Percentiles rank a stretch among this genome's conserved stretches.
These are phyloP conservation scores for Salix koriyanagi DNA, from an alignment of 345 rosid species.

Conservation along the genomic window DNA sequence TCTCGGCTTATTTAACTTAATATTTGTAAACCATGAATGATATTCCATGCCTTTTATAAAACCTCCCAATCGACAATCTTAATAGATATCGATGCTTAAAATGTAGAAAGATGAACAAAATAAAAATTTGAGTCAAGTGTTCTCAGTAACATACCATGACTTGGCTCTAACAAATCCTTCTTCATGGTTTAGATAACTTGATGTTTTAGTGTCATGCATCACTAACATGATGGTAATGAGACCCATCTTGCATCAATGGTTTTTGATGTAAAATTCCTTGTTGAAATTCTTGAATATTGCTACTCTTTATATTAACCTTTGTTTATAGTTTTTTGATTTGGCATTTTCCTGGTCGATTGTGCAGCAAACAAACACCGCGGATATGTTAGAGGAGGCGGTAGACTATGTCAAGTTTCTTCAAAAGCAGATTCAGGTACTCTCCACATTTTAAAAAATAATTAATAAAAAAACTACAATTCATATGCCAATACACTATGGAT, in stretches of 20 bases:
- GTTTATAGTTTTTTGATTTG: background rate
- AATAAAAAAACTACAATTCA: background rate
- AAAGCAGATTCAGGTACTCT: conserved; percentile 69
- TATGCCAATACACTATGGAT: too few species aligned
- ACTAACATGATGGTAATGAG: background rate
- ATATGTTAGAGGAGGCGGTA: conserved; percentile 83
- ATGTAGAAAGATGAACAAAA: background rate
- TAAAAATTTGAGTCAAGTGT: background rate
- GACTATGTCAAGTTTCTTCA: conserved; percentile 73
- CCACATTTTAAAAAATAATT: background rate
- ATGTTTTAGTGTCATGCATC: background rate
- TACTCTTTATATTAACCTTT: background rate
- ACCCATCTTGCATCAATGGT: background rate
- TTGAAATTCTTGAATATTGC: background rate
- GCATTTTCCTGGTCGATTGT: conserved; percentile 1
- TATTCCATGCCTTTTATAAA: background rate
- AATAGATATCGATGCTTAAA: background rate
- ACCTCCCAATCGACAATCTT: background rate
- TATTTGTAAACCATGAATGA: background rate
- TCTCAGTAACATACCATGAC: background rate
- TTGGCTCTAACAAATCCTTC: background rate
- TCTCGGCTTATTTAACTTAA: background rate
- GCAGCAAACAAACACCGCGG: conserved; percentile 93
- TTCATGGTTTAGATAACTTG: background rate
- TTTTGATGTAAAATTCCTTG: background rate